Conservation (phyloP, 345 rosid species). For the Geranium brycei region DNA sequence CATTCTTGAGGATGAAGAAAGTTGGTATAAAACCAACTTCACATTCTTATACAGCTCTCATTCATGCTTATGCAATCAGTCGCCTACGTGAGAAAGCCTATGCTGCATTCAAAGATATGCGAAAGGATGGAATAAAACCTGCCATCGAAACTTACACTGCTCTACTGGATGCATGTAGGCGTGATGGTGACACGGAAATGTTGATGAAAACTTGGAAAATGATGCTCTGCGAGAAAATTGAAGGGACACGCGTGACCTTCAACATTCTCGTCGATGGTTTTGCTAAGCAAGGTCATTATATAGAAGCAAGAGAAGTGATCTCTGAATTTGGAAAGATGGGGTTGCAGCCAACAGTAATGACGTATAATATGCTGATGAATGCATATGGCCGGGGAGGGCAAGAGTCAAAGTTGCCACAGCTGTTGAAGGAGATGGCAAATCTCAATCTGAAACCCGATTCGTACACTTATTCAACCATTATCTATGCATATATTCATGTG, state of each 20-base stretch:
- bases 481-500: conserved; percentile 69
- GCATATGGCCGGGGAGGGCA: conserved; percentile 85
- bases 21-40: conserved; percentile 57
- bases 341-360: conserved; percentile 66
- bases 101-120: conserved; percentile 51
- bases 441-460: conserved; percentile 69
- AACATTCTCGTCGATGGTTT: conserved; percentile 80
- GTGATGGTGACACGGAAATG: conserved; percentile 48
- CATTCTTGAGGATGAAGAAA: conserved; percentile 64
- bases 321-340: conserved; percentile 69
- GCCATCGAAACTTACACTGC: conserved; percentile 78
- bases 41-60: conserved; percentile 71
- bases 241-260: conserved; percentile 64
- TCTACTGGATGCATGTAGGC: conserved; percentile 68
- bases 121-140: conserved; percentile 51
- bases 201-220: conserved; percentile 69
- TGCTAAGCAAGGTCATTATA: conserved; percentile 75
- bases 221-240: conserved; percentile 44
- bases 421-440: conserved; percentile 67
- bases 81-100: conserved; percentile 79
- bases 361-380: conserved; percentile 88
- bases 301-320: conserved; percentile 71
- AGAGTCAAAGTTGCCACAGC: conserved; percentile 62
- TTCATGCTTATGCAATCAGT: conserved; percentile 74
- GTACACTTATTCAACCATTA: conserved; percentile 72